Evolutionary conservation across 495 filamentous ascomycete genomes (phyloP).

Genomic region (Platismatia glauca): DNA sequence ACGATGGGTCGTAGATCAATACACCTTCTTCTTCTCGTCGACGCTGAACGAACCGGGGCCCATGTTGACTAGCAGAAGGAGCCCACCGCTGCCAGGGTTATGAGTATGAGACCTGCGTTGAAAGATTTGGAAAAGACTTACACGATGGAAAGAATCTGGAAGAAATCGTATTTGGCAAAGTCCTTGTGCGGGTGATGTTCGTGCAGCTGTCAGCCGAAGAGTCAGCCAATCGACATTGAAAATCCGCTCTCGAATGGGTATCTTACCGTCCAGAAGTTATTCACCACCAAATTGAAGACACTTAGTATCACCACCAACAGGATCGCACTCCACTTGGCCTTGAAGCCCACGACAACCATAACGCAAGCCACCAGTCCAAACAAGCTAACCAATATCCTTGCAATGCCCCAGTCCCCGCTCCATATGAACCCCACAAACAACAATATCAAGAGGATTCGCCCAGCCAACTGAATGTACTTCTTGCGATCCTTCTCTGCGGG

Average conservation of each 20-base stretch:
- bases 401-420: slow-evolving; percentile 82
- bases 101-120: slow-evolving; percentile 6
- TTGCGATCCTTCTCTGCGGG: slow-evolving; percentile 98
- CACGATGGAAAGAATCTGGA: slow-evolving; percentile 99
- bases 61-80: slow-evolving; percentile 94
- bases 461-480: slow-evolving; percentile 99
- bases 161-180: slow-evolving; percentile 99
- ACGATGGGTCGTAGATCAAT: slow-evolving; percentile 38
- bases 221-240: neutral
- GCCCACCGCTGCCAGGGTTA: slow-evolving; percentile 54
- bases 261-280: slow-evolving; percentile 99
- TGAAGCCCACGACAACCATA: slow-evolving; percentile 99
- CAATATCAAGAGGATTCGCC: slow-evolving; percentile 92
- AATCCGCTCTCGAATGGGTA: neutral
- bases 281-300: slow-evolving; percentile 92
- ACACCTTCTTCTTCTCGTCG: slow-evolving; percentile 99
- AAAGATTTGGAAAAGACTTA: slow-evolving; percentile 36
- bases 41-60: slow-evolving; percentile 94
- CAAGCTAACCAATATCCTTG: slow-evolving; percentile 70
- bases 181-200: slow-evolving; percentile 98
- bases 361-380: slow-evolving; percentile 86
- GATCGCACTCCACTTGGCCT: slow-evolving; percentile 96
- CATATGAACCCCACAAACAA: slow-evolving; percentile 95
- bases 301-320: slow-evolving; percentile 89
- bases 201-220: slow-evolving; percentile 59